These are phyloP conservation scores for Daphne laureola DNA, from an alignment of 441 rosid genomes.

Conservation along the genomic window DNA sequence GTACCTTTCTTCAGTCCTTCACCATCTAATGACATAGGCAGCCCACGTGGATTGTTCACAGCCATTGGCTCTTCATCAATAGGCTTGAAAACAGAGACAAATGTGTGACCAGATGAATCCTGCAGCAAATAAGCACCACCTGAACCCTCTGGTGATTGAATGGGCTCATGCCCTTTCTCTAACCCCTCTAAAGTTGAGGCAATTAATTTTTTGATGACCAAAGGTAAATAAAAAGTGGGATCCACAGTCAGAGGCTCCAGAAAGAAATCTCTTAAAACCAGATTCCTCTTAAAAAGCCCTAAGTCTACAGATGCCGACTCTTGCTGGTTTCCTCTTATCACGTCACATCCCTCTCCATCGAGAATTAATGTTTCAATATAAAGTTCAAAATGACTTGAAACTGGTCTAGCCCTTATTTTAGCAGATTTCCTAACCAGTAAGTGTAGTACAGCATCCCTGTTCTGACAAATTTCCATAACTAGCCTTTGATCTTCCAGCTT, in stretches of 20 bases:
- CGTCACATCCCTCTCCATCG: conserved; percentile 14
- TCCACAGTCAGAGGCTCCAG: conserved; percentile 47
- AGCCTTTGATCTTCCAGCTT: conserved; percentile 64
- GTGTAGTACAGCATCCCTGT: conserved; percentile 47
- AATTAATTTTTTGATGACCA: conserved; percentile 41
- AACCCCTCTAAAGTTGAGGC: conserved; percentile 47
- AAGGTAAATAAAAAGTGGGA: conserved; percentile 32
- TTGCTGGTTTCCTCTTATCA: conserved; percentile 16
- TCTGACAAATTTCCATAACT: conserved; percentile 43
- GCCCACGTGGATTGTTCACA: conserved; percentile 54
- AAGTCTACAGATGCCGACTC: conserved; percentile 12
- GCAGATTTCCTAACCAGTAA: conserved; percentile 50
- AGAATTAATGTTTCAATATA: conserved; percentile 32
- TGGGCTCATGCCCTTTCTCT: conserved; percentile 45
- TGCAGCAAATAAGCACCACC: conserved; percentile 84
- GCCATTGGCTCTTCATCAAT: conserved; percentile 83
- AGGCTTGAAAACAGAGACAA: conserved; percentile 67
- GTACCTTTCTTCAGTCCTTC: conserved; percentile 82
- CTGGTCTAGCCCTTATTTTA: conserved; percentile 45
- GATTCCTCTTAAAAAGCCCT: conserved; percentile 18
- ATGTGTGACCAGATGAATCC: conserved; percentile 46
- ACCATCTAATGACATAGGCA: conserved; percentile 46
- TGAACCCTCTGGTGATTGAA: conserved; percentile 60
- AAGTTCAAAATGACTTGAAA: conserved; percentile 44
- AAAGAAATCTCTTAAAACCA: conserved; percentile 24